Base-by-base conservation (phyloP, 2,329 filamentous ascomycete species). In the Fusarium subglutinans region DNA sequence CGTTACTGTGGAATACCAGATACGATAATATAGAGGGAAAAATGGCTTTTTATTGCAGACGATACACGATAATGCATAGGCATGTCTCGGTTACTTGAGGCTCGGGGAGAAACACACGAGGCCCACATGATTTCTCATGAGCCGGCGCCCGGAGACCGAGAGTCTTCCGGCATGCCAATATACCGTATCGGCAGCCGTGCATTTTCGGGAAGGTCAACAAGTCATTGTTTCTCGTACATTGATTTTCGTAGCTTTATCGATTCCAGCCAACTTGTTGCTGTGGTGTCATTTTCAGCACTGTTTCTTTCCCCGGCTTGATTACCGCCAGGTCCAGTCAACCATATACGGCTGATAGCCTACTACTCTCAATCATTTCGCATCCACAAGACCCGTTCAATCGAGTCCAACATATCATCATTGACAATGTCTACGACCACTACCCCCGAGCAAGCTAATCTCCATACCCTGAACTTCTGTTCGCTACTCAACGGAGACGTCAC, bases 151-250 rank as follows among this genome's bases (percentile, higher is more conserved):
- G 53, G 53, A 18, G 8, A 14, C 53, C 37, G 53, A 55, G 4
- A 7, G 18, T 13, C 10, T 12, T 30, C 12, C 18, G 9, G 5
- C 3, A 41, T 55, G 20, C 11, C 43, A 45, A 45, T 11, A 13
- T 45, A 3, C 20, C 37, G 11, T 18, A 11, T 33, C 2, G 20
- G 26, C 15, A 55, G 26, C 8, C 14, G n/a, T 55, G 20, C 3
- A 22, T n/a, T 55, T n/a, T 41, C 10, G 20, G 6, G 14, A 1
- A 40, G 24, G 17, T 26, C 5, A 14, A 15, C 0, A 7, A 14
- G 15, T 22, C 5, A 6, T 8, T 2, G 4, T 17, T 2, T 33
- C 8, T 33, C 10, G 1, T 9, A n/a, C 13, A 1, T 17, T 40
- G 0, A 5, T 54, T n/a, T 8, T 28, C 24, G 35, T 26, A 11